These are phyloP conservation scores for Suhomyces anneliseae DNA, from an alignment of 1,139 yeast species.

Conservation along the genomic window DNA sequence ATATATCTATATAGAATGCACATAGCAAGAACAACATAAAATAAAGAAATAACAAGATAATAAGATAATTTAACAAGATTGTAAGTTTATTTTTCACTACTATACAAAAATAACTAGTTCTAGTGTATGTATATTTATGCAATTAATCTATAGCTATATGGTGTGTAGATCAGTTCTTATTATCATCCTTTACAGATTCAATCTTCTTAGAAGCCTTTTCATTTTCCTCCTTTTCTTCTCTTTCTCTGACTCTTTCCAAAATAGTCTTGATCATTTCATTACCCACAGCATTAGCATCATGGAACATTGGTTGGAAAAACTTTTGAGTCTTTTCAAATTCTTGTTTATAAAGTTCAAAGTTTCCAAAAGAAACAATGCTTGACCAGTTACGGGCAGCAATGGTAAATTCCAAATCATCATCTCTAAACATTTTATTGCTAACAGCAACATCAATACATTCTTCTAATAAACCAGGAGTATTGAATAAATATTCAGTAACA, in stretches of 20 bases:
- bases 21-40: background rate
- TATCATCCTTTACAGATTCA: too few relatives aligned
- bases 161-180: too few relatives aligned
- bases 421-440: constrained; percentile 65
- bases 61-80: too few relatives aligned
- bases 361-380: constrained; percentile 72
- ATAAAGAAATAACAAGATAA: too few relatives aligned
- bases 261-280: constrained; percentile 95
- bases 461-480: constrained; percentile 79
- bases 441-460: constrained; percentile 75
- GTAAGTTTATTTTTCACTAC: too few relatives aligned
- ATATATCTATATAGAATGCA: background rate
- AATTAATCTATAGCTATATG: too few relatives aligned
- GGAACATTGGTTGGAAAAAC: constrained; percentile 82
- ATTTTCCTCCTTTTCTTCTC: constrained; percentile 21
- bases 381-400: constrained; percentile 87
- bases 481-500: constrained; percentile 86
- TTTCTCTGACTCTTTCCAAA: constrained; percentile 49
- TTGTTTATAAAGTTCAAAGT: constrained; percentile 66
- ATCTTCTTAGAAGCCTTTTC: background rate
- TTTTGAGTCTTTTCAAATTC: constrained; percentile 78
- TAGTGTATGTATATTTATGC: too few relatives aligned
- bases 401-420: constrained; percentile 84
- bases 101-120: too few relatives aligned
- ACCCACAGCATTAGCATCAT: constrained; percentile 88